Evolutionary conservation across 306 rosid genomes (phyloP).

Genomic region (Pyrus communis): DNA sequence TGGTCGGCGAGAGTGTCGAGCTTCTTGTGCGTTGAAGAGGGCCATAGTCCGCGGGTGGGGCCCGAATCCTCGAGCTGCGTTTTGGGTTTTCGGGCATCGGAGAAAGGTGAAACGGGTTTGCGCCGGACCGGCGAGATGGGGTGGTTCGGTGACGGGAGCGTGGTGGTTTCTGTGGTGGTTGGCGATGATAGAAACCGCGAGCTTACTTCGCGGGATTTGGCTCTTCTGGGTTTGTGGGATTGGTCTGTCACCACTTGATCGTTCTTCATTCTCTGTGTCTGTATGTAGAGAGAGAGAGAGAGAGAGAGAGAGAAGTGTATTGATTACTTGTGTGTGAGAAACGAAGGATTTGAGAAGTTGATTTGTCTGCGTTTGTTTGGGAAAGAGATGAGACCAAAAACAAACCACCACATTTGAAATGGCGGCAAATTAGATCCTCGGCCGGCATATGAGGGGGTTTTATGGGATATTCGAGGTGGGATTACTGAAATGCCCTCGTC

Average conservation of each 20-base stretch:
- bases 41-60: slow-evolving; percentile 51
- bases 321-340: not conserved
- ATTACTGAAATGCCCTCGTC: slow-evolving; percentile 10
- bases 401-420: not conserved
- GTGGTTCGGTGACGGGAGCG: slow-evolving; percentile 23
- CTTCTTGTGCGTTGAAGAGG: slow-evolving; percentile 36
- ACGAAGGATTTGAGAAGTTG: not conserved
- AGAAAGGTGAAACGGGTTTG: slow-evolving; percentile 22
- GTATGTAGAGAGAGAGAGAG: no score
- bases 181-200: slow-evolving; percentile 45
- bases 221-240: slow-evolving; percentile 37
- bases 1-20: slow-evolving; percentile 57
- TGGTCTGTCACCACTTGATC: slow-evolving; percentile 22
- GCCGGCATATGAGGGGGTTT: slow-evolving; percentile 30
- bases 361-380: not conserved
- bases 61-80: slow-evolving; percentile 32
- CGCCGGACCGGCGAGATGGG: slow-evolving; percentile 34
- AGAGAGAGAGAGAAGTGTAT: not conserved
- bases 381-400: slow-evolving; percentile 11
- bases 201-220: slow-evolving; percentile 41
- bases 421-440: slow-evolving; percentile 29
- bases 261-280: slow-evolving; percentile 21
- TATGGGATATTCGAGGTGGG: not conserved
- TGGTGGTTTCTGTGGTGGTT: slow-evolving; percentile 29
- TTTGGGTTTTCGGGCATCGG: slow-evolving; percentile 12